A percentile compares a stretch with the other conserved stretches of the same genome.
Conservation (phyloP, 305 asterid species). For the Fraxinus paxiana region DNA sequence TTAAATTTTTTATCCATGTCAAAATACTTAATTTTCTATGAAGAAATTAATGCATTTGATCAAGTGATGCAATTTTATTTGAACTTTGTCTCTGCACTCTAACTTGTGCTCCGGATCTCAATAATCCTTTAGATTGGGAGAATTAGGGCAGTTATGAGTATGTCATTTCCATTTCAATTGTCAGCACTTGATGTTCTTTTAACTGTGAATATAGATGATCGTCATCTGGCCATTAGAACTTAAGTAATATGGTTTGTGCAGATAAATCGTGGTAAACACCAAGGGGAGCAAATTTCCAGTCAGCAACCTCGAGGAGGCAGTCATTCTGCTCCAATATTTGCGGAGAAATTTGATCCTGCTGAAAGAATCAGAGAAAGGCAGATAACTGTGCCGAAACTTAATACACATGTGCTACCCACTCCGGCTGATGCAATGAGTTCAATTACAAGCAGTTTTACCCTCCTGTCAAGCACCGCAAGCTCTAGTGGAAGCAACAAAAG, state of each 20-base stretch:
- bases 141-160: neutral
- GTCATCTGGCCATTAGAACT: neutral
- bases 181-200: neutral
- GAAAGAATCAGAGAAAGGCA: conserved; percentile 60
- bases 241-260: conserved; percentile 21
- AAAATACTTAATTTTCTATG: neutral
- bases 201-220: neutral
- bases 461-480: conserved; percentile 29
- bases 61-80: neutral
- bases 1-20: neutral
- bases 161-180: neutral
- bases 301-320: conserved; percentile 53
- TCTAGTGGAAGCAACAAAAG: conserved; percentile 42
- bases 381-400: conserved; percentile 43
- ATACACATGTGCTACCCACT: conserved; percentile 82
- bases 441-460: conserved; percentile 32
- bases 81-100: neutral
- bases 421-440: conserved; percentile 79
- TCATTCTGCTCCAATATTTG: conserved; percentile 84
- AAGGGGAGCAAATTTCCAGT: conserved; percentile 46
- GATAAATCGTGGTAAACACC: conserved; percentile 41
- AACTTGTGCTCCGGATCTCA: neutral
- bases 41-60: neutral
- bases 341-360: conserved; percentile 63
- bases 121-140: neutral